phyloP scores from a whole-genome alignment of 768 basidiomycete genomes.

The Auriscalpium microsporum region DNA sequence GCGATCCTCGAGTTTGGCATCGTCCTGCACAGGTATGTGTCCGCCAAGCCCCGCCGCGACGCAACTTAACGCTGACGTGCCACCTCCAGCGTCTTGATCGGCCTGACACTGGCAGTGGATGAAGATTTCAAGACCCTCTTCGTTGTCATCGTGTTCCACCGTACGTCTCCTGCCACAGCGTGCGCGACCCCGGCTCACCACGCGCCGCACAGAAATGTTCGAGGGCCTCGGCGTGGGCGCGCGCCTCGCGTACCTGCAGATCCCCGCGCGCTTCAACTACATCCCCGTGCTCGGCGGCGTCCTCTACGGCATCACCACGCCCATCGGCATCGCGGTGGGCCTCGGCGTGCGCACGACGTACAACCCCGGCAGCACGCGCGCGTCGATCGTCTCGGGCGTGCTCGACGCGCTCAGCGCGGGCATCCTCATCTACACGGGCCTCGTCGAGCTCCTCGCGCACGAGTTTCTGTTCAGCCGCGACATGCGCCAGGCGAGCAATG shows the following conservation, averaged over 20 bases:
- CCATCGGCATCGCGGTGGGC: slow-evolving; percentile 81
- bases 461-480: slow-evolving; percentile 89
- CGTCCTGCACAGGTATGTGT: slow-evolving; percentile 59
- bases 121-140: slow-evolving; percentile 77
- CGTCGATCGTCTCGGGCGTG: slow-evolving; percentile 75
- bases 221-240: slow-evolving; percentile 92
- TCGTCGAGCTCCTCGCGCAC: slow-evolving; percentile 89
- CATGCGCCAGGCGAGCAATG: slow-evolving; percentile 61
- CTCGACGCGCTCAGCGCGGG: slow-evolving; percentile 83
- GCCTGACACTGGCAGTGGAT: slow-evolving; percentile 83
- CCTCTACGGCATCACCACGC: slow-evolving; percentile 72
- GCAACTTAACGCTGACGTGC: too few species aligned
- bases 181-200: not conserved
- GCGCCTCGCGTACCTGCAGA: slow-evolving; percentile 70
- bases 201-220: slow-evolving; percentile 61
- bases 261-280: slow-evolving; percentile 46
- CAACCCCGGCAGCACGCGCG: slow-evolving; percentile 69
- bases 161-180: slow-evolving; percentile 36
- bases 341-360: slow-evolving; percentile 70
- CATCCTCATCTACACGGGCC: slow-evolving; percentile 79
- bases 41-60: too few species aligned
- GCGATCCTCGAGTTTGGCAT: slow-evolving; percentile 94
- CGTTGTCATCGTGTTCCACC: slow-evolving; percentile 85
- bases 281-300: slow-evolving; percentile 53
- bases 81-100: slow-evolving; percentile 61